Conservation (phyloP, 768 basidiomycete species). For the Auriscalpium vulgare region DNA sequence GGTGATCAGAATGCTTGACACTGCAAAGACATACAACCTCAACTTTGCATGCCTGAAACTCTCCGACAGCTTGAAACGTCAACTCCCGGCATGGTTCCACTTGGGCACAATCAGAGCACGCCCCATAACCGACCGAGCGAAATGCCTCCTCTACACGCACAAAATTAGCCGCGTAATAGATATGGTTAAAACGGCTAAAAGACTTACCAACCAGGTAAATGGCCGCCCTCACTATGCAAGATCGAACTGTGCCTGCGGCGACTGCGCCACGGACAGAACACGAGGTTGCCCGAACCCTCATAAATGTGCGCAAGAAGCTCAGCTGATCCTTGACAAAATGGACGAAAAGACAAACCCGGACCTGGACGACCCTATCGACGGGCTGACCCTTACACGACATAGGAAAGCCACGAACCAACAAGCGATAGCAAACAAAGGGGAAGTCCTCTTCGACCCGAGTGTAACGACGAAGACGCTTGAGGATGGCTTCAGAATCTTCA, state of each 20-base stretch:
- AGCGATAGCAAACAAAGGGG: neutral
- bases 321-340: neutral
- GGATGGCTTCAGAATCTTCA: neutral
- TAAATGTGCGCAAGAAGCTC: neutral
- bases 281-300: neutral
- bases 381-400: neutral
- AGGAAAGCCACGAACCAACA: neutral
- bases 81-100: constrained; percentile 14
- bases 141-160: constrained; percentile 9
- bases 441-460: constrained; percentile 3
- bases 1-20: constrained; percentile 1
- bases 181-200: neutral
- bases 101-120: neutral
- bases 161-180: neutral
- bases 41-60: neutral
- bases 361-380: neutral
- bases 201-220: neutral
- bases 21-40: neutral
- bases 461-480: neutral
- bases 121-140: too few species aligned
- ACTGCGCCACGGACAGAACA: neutral
- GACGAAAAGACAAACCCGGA: neutral
- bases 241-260: neutral
- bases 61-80: neutral
- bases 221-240: neutral